A percentile compares a stretch with the other conserved stretches of the same genome.
phyloP scores from a whole-genome alignment of 768 basidiomycete species.

The Tulasnella sp. region DNA sequence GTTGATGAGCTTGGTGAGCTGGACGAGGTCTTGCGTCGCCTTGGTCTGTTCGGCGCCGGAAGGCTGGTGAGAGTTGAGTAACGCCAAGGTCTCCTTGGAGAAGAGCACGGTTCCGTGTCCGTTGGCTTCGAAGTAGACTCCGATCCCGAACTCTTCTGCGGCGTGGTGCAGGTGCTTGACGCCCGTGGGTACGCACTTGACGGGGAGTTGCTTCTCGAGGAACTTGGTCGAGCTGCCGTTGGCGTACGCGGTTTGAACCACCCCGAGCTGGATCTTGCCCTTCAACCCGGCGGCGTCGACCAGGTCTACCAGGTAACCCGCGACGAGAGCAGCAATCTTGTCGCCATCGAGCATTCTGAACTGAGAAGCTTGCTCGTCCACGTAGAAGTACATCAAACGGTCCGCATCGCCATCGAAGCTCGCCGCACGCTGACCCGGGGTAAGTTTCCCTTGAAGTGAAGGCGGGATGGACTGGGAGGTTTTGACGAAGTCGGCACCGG shows the following conservation, averaged over 20 bases:
- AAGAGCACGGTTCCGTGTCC: conserved; percentile 97
- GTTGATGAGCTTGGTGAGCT: conserved; percentile 79
- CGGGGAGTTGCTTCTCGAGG: conserved; percentile 78
- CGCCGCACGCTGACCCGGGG: conserved; percentile 71
- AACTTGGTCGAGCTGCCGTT: conserved; percentile 96
- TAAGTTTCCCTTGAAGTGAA: conserved; percentile 48
- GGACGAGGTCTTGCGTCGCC: conserved; percentile 62
- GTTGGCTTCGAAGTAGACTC: conserved; percentile 99
- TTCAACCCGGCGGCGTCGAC: conserved; percentile 82
- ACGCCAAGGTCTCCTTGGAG: conserved; percentile 58
- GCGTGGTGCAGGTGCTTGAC: conserved; percentile 98
- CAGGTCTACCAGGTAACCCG: conserved; percentile 84
- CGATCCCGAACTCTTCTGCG: conserved; percentile 84
- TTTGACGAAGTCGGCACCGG: conserved; percentile 97
- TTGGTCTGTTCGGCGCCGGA: conserved; percentile 73
- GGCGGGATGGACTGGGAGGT: conserved; percentile 81
- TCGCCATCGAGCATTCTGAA: conserved; percentile 97
- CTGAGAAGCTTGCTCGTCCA: conserved; percentile 50
- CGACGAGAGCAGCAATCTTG: conserved; percentile 91
- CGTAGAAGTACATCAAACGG: conserved; percentile 89
- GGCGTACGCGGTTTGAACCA: conserved; percentile 97
- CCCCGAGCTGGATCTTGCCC: conserved; percentile 68
- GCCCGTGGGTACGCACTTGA: conserved; percentile 90
- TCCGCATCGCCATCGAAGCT: conserved; percentile 98
- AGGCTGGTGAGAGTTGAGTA: conserved; percentile 52